Evolutionary conservation across 306 rosid species (phyloP).

Genomic region (Cucumis hystrix): DNA sequence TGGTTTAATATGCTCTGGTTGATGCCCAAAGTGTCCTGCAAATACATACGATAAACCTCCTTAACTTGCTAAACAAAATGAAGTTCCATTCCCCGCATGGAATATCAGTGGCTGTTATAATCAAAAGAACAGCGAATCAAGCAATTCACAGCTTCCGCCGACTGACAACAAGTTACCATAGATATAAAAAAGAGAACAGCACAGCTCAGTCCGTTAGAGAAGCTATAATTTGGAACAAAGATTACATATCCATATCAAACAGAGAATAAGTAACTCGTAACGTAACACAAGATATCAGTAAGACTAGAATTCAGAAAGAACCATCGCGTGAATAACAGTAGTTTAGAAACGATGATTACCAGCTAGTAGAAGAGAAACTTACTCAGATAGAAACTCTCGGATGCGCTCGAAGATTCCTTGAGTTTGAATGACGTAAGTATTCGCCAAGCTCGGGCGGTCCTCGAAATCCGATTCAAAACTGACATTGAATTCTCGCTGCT

Average conservation of each 20-base stretch:
- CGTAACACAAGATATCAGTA: background rate
- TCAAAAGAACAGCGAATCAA: background rate
- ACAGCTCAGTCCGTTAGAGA: background rate
- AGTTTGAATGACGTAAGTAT: conserved; percentile 22
- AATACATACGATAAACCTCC: background rate
- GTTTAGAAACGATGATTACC: background rate
- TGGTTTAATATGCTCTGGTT: background rate
- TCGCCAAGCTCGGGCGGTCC: conserved; percentile 23
- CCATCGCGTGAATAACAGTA: background rate
- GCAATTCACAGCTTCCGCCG: background rate
- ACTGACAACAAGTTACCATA: background rate
- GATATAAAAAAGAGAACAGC: background rate
- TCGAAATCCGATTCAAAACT: conserved; percentile 20
- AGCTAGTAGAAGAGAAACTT: conserved; percentile 2
- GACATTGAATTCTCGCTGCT: conserved; percentile 21
- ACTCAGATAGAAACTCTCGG: conserved; percentile 21
- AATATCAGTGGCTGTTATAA: background rate
- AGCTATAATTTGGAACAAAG: background rate
- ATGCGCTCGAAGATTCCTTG: conserved; percentile 26
- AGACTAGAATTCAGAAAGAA: background rate
- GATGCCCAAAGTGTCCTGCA: background rate
- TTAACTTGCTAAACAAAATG: background rate
- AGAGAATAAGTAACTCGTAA: background rate
- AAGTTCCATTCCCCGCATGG: background rate
- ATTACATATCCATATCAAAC: background rate